These are phyloP conservation scores for Alnus glutinosa DNA, from an alignment of 306 rosid species.

Conservation along the genomic window DNA sequence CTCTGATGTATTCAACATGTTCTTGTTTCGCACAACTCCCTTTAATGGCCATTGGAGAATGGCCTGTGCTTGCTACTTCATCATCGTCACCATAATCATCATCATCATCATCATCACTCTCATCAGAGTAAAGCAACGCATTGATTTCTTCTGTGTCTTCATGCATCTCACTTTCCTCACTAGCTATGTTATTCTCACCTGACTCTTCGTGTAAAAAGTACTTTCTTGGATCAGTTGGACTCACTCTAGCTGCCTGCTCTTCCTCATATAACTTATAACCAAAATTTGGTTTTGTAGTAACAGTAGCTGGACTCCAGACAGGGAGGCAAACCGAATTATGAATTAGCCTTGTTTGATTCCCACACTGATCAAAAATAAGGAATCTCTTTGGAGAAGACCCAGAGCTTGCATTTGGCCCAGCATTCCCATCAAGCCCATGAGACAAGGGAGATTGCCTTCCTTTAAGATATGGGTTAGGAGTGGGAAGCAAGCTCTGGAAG, in stretches of 20 bases:
- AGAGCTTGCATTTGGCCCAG: slow-evolving; percentile 38
- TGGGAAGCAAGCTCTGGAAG: slow-evolving; percentile 29
- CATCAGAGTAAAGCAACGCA: slow-evolving; percentile 82
- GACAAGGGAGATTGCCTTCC: slow-evolving; percentile 19
- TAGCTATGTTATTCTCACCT: slow-evolving; percentile 40
- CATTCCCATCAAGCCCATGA: slow-evolving; percentile 25
- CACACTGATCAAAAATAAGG: slow-evolving; percentile 68
- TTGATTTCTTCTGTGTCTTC: slow-evolving; percentile 88
- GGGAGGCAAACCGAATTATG: slow-evolving; percentile 48
- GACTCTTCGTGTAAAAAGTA: slow-evolving; percentile 34
- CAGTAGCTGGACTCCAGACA: slow-evolving; percentile 42
- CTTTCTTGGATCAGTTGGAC: slow-evolving; percentile 31
- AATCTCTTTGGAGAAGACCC: slow-evolving; percentile 58
- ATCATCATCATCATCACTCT: slow-evolving; percentile 27
- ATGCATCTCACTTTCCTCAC: slow-evolving; percentile 73
- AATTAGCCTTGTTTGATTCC: slow-evolving; percentile 61
- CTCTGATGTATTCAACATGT: slow-evolving; percentile 34
- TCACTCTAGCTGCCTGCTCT: slow-evolving; percentile 22
- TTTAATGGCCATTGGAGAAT: slow-evolving; percentile 49
- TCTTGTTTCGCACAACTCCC: slow-evolving; percentile 38
- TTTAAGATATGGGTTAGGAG: slow-evolving; percentile 33
- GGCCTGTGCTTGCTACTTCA: slow-evolving; percentile 74
- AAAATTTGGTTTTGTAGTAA: slow-evolving; percentile 12
- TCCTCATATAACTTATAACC: slow-evolving; percentile 29
- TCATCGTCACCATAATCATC: slow-evolving; percentile 47